Percentiles rank a stretch among this genome's conserved stretches.
These are phyloP conservation scores for Pelargonium hybrid DNA, from an alignment of 441 rosid species.

Conservation along the genomic window DNA sequence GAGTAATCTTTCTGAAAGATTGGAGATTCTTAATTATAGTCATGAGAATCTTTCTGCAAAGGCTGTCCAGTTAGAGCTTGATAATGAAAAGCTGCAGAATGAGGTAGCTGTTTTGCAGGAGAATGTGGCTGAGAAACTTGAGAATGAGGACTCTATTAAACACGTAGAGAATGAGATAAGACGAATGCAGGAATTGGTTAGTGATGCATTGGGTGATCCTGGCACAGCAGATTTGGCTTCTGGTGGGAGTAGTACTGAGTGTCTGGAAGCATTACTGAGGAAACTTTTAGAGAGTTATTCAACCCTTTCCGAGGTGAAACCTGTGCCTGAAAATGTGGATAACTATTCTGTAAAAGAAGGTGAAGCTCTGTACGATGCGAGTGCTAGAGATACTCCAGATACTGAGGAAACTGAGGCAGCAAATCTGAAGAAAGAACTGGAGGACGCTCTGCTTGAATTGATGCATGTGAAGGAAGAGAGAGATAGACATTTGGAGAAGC, in stretches of 20 bases:
- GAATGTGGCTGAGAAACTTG: slow-evolving; percentile 43
- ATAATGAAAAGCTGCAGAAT: slow-evolving; percentile 46
- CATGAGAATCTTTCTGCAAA: slow-evolving; percentile 39
- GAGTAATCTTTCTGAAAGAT: slow-evolving; percentile 47
- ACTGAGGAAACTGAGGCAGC: slow-evolving; percentile 32
- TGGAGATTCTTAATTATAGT: slow-evolving; percentile 40
- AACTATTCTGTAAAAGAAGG: slow-evolving; percentile 26
- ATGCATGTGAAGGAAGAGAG: slow-evolving; percentile 58
- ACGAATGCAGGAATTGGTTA: slow-evolving; percentile 50
- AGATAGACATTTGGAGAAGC: slow-evolving; percentile 50
- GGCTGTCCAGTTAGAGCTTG: slow-evolving; percentile 42
- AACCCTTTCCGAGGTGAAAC: slow-evolving; percentile 26
- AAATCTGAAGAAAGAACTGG: slow-evolving; percentile 61
- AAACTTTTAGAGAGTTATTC: slow-evolving; percentile 57
- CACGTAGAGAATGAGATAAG: slow-evolving; percentile 39
- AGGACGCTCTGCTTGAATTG: slow-evolving; percentile 49
- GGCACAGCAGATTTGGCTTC: slow-evolving; percentile 34
- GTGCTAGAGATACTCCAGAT: slow-evolving; percentile 34
- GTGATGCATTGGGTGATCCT: slow-evolving; percentile 52
- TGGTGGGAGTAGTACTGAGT: slow-evolving; percentile 40
- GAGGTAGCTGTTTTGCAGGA: slow-evolving; percentile 46
- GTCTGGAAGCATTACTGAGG: slow-evolving; percentile 56
- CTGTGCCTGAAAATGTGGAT: slow-evolving; percentile 25
- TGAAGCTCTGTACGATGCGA: slow-evolving; percentile 25
- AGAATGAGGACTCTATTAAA: slow-evolving; percentile 39